Evolutionary conservation across 1,139 yeast species (phyloP), one percentile per base, ranked within the genome.

Genomic region (Eremothecium cymbalariae): DNA sequence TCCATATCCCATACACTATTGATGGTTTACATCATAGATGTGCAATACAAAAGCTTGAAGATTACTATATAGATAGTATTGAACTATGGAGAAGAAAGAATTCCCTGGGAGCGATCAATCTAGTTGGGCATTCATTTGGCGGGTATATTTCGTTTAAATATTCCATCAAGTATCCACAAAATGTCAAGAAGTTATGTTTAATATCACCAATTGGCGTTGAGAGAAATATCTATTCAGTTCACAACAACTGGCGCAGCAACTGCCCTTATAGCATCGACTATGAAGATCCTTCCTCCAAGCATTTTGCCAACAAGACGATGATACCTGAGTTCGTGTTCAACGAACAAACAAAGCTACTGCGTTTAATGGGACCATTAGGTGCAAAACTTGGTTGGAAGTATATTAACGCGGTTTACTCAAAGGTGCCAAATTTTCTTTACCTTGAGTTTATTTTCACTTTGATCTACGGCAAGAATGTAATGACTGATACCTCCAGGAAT

Each of bases 151-250:
- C 93, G 16, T 71, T 81, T 42, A 76, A 83, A 8, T 90, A 90
- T 56, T 77, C 90, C 6, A 48, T 77, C 48, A 77, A 77, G 46
- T 79, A 84, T 53, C 93, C 95, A 0, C 64, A 70, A 1, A 64
- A 68, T 2, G 68, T 90, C n/a, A 63, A 72, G 17, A 73, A 74
- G 43, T 63, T 90, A 41, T 68, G 85, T 21, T 64, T 90, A 24
- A 76, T 84, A 2, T 82, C 95, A 2, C 98, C 98, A 0, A 94
- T 88, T 0, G 97, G 96, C 0, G 82, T 90, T 16, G 94, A 84
- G 46, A 65, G 84, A 35, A 75, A 74, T 37, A 72, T 79, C 1
- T 76, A 68, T 50, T 77, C 86, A 0, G 59, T 79, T 2, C 67
- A 72, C 18, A 72, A 74, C 40, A 65, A 43, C 3, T 37, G 47